Percentiles rank a stretch among this genome's conserved stretches.
These are phyloP conservation scores for Chlorencoelia australis DNA, from an alignment of 2,329 filamentous ascomycete genomes.

Conservation along the genomic window DNA sequence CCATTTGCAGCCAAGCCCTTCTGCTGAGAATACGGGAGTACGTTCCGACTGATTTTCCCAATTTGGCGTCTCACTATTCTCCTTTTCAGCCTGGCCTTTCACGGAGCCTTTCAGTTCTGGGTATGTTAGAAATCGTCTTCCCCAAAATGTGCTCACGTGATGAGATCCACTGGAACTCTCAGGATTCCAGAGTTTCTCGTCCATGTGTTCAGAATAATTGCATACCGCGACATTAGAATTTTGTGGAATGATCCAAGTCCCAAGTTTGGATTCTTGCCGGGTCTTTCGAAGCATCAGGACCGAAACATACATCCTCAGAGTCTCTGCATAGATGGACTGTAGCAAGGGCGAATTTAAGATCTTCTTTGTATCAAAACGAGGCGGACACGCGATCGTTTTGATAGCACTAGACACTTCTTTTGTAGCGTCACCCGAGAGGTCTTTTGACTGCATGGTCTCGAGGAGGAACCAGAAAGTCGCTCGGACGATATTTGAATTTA, in stretches of 20 bases:
- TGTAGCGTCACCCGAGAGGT: background rate
- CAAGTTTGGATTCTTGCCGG: background rate
- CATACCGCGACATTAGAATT: background rate
- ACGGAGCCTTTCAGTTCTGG: background rate
- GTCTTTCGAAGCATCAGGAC: background rate
- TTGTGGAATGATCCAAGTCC: background rate
- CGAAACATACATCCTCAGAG: background rate
- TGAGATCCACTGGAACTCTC: background rate
- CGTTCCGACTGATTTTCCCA: background rate
- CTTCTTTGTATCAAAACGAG: background rate
- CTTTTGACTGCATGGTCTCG: background rate
- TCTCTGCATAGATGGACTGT: slow-evolving; percentile 1
- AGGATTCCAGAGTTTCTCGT: slow-evolving; percentile 1
- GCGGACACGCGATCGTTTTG: background rate
- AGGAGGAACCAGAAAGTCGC: background rate
- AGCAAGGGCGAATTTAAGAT: background rate
- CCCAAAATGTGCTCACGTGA: background rate
- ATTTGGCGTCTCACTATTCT: background rate
- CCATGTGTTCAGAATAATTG: background rate
- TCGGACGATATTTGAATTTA: background rate
- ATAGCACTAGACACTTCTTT: background rate
- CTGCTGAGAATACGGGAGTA: background rate
- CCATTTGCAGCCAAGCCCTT: background rate
- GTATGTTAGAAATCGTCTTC: background rate
- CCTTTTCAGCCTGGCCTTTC: background rate